Conservation (phyloP, 495 filamentous ascomycete genomes). For the Lophium mytilinum region DNA sequence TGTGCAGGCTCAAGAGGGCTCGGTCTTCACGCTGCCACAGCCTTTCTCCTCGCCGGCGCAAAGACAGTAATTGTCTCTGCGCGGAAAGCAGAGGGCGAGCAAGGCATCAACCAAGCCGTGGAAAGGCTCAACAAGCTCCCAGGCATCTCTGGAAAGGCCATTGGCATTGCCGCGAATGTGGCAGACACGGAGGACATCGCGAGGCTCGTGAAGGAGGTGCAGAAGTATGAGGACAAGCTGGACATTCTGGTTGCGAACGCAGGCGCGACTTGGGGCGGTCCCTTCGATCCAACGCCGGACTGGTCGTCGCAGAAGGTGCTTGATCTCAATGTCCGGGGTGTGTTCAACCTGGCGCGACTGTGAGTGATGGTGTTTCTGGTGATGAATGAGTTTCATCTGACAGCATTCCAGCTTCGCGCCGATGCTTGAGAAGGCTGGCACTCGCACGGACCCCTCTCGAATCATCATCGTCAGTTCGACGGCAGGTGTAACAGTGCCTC, state of each 20-base stretch:
- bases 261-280: constrained; percentile 38
- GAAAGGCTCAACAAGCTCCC: constrained; percentile 34
- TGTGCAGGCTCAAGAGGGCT: constrained; percentile 34
- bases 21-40: constrained; percentile 37
- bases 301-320: constrained; percentile 34
- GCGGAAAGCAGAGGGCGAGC: constrained; percentile 30
- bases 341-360: constrained; percentile 33
- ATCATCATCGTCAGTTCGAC: constrained; percentile 34
- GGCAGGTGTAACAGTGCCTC: constrained; percentile 35
- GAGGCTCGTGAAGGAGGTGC: constrained; percentile 31
- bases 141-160: constrained; percentile 31
- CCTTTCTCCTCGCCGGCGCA: constrained; percentile 36
- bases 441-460: constrained; percentile 32
- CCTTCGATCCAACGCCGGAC: constrained; percentile 38
- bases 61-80: constrained; percentile 37
- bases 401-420: constrained; percentile 27
- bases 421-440: constrained; percentile 30
- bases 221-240: constrained; percentile 29
- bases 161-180: constrained; percentile 39
- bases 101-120: constrained; percentile 38
- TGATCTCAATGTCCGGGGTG: constrained; percentile 38
- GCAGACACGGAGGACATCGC: constrained; percentile 34
- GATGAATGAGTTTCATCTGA: neutral
- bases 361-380: neutral
- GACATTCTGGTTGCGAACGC: constrained; percentile 40